phyloP scores from a whole-genome alignment of 139 green algal species.

The Coelastrella sp. region DNA sequence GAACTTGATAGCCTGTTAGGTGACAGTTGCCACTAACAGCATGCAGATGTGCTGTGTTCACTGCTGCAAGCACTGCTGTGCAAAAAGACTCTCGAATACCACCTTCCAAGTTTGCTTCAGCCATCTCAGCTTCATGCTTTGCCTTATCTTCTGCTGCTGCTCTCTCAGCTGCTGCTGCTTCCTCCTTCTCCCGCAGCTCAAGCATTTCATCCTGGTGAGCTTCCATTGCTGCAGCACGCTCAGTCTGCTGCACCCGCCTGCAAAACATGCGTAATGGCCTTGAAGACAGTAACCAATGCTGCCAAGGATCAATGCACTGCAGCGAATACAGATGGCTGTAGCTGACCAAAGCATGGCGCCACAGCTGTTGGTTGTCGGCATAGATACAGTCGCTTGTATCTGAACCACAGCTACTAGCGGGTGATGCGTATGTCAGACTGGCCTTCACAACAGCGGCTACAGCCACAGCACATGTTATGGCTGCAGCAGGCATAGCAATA shows the following conservation, averaged over 20 bases:
- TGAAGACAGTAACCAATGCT: no score
- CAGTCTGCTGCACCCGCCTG: constrained; percentile 61
- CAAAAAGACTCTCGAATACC: not conserved
- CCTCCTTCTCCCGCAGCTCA: constrained; percentile 82
- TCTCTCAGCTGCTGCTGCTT: constrained; percentile 66
- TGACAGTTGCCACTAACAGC: not conserved
- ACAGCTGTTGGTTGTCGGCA: no score
- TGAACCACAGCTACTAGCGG: no score
- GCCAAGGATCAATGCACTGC: no score
- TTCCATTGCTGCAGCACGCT: constrained; percentile 75
- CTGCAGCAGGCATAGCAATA: no score
- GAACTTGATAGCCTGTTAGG: no score
- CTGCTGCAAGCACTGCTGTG: not conserved
- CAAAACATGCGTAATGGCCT: not conserved
- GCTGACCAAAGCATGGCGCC: no score
- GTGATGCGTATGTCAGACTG: no score
- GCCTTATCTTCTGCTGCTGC: constrained; percentile 63
- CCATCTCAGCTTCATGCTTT: constrained; percentile 67
- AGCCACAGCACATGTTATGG: no score
- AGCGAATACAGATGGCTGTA: no score
- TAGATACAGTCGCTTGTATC: no score
- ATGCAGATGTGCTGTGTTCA: not conserved
- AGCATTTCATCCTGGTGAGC: constrained; percentile 88
- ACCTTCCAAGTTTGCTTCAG: constrained; percentile 80
- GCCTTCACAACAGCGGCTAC: no score